A percentile compares a stretch with the other conserved stretches of the same genome.
phyloP scores from a whole-genome alignment of 2,329 filamentous ascomycete genomes.

The Scedosporium dehoogii region DNA sequence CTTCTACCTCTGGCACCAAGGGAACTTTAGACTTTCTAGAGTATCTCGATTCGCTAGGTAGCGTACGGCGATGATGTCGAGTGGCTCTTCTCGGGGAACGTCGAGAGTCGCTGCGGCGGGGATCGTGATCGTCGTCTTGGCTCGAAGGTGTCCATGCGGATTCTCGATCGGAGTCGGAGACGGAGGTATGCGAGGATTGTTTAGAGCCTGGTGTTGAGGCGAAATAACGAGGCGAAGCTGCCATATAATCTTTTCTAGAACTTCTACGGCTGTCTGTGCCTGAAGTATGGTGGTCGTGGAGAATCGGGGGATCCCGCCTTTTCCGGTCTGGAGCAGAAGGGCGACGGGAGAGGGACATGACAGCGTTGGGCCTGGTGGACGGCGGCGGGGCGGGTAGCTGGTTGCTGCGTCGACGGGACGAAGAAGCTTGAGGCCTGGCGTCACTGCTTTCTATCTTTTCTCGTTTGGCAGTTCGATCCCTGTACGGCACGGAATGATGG shows the following conservation, averaged over 20 bases:
- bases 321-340: conserved; percentile 1
- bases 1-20: neutral
- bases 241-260: conserved; percentile 20
- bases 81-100: neutral
- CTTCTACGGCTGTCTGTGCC: conserved; percentile 18
- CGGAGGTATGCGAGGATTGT: conserved; percentile 23
- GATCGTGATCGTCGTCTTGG: conserved; percentile 17
- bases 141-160: conserved; percentile 26
- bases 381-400: conserved; percentile 3
- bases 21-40: neutral
- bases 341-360: conserved; percentile 2
- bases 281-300: conserved; percentile 13
- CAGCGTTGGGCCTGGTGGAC: conserved; percentile 5
- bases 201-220: conserved; percentile 27
- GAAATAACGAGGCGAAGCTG: conserved; percentile 24
- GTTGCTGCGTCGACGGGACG: conserved; percentile 15
- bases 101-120: neutral
- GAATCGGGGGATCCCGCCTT: neutral
- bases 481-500: conserved; percentile 25
- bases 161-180: conserved; percentile 27
- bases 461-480: conserved; percentile 12
- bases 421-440: conserved; percentile 15
- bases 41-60: neutral
- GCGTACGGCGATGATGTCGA: neutral
- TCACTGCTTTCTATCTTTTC: conserved; percentile 20